Base-by-base conservation (phyloP, 495 filamentous ascomycete genomes). In the Neurospora discreta region DNA sequence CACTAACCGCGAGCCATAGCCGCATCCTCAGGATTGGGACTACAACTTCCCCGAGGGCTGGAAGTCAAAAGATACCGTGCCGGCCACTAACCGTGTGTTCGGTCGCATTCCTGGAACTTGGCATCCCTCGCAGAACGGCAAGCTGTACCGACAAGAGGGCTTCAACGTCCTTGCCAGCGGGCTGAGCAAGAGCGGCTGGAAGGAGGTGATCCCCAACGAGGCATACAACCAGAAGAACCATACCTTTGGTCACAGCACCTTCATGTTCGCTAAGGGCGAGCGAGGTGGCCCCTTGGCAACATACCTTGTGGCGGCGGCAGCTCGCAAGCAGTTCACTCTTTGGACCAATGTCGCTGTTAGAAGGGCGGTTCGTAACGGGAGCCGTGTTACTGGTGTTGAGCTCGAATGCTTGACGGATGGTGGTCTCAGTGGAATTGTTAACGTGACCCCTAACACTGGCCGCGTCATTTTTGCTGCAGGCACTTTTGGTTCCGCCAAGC, bases 1-100 rank as follows among this genome's bases (percentile, higher is more conserved):
- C 36, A 26, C 46, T 23, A 26, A 36, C 68, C 18, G 10, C 10
- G 30, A 71, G 68, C 33, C 43, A 44, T 69, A 80, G 78, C 80
- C 84, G 42, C 76, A 83, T 69, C 46, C 74, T 18, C 78, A 82
- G 10, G 92, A 93, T 77, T 94, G 91, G 84, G 87, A 94, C 75
- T 85, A 87, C 74, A 90, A 91, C 79, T 94, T 92, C 82, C 92
- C 92, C 9, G 70, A 80, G 33, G 91, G 90, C 36, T 94, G 92
- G 92, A 89, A 91, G 76, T 83, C 88, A 41, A 77, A 81, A 5
- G 89, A 93, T 75, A 83, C 93, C 78, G 79, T 79, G 70, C 77
- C 80, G 67, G 86, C 91, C 40, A 86, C 87, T 33, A 80, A 84
- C 30, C 84, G 87, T 13, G 87, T 91, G 33, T 94, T 92, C 77